Conservation (phyloP, 371 early-diverging fungal species). For the Batkoa obscura region DNA sequence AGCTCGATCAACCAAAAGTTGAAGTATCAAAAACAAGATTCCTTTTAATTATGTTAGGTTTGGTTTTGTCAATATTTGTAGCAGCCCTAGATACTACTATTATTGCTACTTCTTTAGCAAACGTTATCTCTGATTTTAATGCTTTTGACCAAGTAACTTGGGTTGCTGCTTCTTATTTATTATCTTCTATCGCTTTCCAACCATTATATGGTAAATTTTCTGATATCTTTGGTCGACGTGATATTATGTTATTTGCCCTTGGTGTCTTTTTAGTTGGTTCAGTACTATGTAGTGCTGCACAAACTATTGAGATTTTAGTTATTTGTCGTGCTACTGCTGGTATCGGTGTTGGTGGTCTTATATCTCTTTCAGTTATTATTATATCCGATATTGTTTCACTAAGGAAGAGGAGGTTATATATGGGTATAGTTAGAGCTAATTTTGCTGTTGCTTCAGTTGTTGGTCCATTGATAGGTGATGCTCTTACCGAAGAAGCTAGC, state of each 20-base stretch:
- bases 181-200: slow-evolving; percentile 54
- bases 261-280: slow-evolving; percentile 32
- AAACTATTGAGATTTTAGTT: slow-evolving; percentile 33
- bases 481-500: slow-evolving; percentile 31
- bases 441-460: slow-evolving; percentile 42
- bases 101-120: slow-evolving; percentile 58
- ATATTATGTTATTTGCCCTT: slow-evolving; percentile 29
- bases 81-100: slow-evolving; percentile 50
- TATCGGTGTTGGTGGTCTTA: slow-evolving; percentile 59
- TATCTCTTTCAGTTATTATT: slow-evolving; percentile 43
- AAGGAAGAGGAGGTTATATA: slow-evolving; percentile 25
- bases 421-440: slow-evolving; percentile 26
- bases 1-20: too few species aligned
- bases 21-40: background rate
- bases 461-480: slow-evolving; percentile 57
- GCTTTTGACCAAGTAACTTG: slow-evolving; percentile 39
- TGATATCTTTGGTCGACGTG: slow-evolving; percentile 49
- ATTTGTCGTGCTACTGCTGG: slow-evolving; percentile 53
- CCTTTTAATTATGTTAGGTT: slow-evolving; percentile 8
- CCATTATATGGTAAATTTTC: slow-evolving; percentile 40
- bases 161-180: slow-evolving; percentile 53
- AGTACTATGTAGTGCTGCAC: slow-evolving; percentile 30
- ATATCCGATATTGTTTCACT: slow-evolving; percentile 21
- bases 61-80: slow-evolving; percentile 28
- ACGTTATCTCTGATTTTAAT: slow-evolving; percentile 54